A percentile compares a stretch with the other conserved stretches of the same genome.
Conservation (phyloP, 78 protist species). For the Anaeramoeba flamelloides region DNA sequence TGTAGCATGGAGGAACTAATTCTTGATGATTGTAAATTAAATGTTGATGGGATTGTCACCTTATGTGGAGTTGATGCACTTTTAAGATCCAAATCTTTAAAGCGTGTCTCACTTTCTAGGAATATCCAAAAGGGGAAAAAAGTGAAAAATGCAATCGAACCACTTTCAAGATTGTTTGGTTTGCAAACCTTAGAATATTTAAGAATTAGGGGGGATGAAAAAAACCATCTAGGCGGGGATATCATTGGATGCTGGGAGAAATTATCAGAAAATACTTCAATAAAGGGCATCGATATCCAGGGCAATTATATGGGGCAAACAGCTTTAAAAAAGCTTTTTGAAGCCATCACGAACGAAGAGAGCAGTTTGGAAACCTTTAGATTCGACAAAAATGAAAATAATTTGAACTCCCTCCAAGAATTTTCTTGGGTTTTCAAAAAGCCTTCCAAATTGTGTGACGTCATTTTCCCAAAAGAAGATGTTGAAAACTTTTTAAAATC, state of each 20-base stretch:
- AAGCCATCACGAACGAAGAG: not conserved
- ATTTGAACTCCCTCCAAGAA: not conserved
- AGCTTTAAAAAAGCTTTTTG: not conserved
- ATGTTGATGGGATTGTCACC: not conserved
- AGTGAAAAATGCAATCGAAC: not conserved
- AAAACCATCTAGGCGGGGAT: not conserved
- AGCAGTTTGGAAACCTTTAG: not conserved
- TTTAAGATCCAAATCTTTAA: not conserved
- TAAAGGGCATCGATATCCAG: not conserved
- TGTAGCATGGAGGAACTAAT: not conserved
- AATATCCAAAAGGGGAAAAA: not conserved
- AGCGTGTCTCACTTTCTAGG: not conserved
- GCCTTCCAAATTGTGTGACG: not conserved
- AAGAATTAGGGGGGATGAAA: not conserved
- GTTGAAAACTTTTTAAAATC: not conserved
- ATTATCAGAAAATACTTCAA: not conserved
- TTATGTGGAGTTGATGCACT: no score
- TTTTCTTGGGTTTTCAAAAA: not conserved
- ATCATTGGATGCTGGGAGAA: not conserved
- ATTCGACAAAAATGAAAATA: not conserved
- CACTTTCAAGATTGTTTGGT: not conserved
- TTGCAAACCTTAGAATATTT: not conserved
- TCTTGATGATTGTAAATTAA: not conserved
- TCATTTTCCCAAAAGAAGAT: not conserved
- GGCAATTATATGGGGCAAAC: not conserved